Evolutionary conservation across 305 asterid genomes (phyloP).

Genomic region (Andrographis paniculata): DNA sequence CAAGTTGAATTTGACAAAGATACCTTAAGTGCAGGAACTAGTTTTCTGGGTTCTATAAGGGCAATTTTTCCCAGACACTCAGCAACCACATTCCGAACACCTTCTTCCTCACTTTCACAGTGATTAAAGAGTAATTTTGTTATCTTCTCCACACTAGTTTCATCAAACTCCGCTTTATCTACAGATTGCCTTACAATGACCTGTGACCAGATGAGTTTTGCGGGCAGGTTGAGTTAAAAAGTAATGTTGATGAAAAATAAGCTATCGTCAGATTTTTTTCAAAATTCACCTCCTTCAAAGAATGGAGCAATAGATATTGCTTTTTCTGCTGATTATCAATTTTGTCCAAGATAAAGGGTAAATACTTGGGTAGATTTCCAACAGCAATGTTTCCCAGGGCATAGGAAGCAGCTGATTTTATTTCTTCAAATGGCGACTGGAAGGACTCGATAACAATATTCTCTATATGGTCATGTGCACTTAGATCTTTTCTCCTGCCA

Average conservation of each 20-base stretch:
- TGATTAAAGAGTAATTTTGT: slow-evolving; percentile 87
- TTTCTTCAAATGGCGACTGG: slow-evolving; percentile 98
- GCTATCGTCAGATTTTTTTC: not conserved
- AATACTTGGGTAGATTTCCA: slow-evolving; percentile 86
- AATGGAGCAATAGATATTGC: slow-evolving; percentile 93
- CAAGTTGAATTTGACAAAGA: slow-evolving; percentile 12
- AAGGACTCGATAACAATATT: slow-evolving; percentile 89
- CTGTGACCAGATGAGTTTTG: slow-evolving; percentile 34
- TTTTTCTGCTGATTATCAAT: slow-evolving; percentile 99
- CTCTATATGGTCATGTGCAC: slow-evolving; percentile 84
- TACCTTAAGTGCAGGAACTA: slow-evolving; percentile 97
- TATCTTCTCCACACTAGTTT: slow-evolving; percentile 91
- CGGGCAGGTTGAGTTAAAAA: slow-evolving; percentile 6
- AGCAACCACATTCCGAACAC: slow-evolving; percentile 99
- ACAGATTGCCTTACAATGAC: slow-evolving; percentile 98
- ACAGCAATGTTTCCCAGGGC: slow-evolving; percentile 99
- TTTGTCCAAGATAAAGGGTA: slow-evolving; percentile 94
- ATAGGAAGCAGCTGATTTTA: slow-evolving; percentile 98
- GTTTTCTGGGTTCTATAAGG: slow-evolving; percentile 90
- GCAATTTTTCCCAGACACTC: slow-evolving; percentile 99
- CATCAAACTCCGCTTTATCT: slow-evolving; percentile 95
- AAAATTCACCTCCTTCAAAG: slow-evolving; percentile 78
- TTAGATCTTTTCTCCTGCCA: slow-evolving; percentile 96
- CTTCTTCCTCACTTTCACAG: slow-evolving; percentile 99
- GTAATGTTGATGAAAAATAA: not conserved